A percentile compares a stretch with the other conserved stretches of the same genome.
These are phyloP conservation scores for Tetradesmus lagerheimii DNA, from an alignment of 139 green algal genomes.

Conservation along the genomic window DNA sequence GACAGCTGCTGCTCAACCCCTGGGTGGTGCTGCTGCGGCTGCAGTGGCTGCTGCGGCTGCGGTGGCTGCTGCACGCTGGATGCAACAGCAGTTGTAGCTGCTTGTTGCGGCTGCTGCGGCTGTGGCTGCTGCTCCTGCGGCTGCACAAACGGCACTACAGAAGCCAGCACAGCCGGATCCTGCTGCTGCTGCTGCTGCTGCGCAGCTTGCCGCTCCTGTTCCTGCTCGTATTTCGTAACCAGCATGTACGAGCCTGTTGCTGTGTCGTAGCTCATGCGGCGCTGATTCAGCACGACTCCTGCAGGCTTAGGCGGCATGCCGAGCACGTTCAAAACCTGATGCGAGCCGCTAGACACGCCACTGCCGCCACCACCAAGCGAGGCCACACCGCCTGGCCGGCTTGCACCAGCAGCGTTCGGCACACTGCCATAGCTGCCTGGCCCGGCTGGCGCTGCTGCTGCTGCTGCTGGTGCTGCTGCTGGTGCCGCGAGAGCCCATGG, in stretches of 20 bases:
- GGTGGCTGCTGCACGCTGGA: background rate
- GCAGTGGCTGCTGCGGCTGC: background rate
- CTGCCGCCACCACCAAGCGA: background rate
- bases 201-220: background rate
- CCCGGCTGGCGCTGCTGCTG: background rate
- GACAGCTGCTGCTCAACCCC: background rate
- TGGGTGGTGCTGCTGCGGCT: background rate
- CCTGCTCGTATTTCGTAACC: background rate
- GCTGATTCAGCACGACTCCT: conserved; percentile 8
- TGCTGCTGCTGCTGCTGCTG: conserved; percentile 38
- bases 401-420: background rate
- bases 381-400: background rate
- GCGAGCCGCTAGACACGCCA: background rate
- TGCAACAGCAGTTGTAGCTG: background rate
- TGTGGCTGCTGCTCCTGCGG: background rate
- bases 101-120: background rate
- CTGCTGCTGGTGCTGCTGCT: background rate
- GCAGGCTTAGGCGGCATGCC: conserved; percentile 4
- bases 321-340: conserved; percentile 17
- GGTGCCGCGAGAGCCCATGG: background rate
- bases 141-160: background rate
- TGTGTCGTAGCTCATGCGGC: conserved; percentile 36
- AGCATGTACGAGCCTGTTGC: conserved; percentile 16
- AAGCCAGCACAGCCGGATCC: background rate
- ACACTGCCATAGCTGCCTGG: background rate